Base-by-base conservation (phyloP, 176 grass and related monocot genomes). In the Eragrostis curvula region DNA sequence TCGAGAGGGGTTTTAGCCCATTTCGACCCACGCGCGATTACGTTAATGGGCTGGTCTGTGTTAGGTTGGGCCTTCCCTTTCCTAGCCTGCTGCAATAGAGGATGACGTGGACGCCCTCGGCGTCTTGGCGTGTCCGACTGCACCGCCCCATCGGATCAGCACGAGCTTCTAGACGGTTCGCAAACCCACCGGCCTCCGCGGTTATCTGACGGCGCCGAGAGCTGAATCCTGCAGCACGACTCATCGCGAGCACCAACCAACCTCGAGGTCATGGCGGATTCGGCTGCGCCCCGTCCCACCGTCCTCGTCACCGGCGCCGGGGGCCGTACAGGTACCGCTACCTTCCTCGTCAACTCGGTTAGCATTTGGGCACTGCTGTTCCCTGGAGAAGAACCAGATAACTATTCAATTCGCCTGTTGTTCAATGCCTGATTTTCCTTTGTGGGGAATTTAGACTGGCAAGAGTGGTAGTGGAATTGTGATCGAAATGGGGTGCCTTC, bases 281-380 rank as follows among this genome's bases (percentile, higher is more conserved):
- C 84, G 70, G 70, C 85, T 12, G 63, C 86, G 48, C 52, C 94
- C 41, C 84, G 62, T 8, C 80, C 80, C 46, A 97, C 91, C 53
- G 86, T 97, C 53, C 90, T 97, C 81, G 84, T 97, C 86, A 93
- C 91, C 43, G 88, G 91, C 42, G 88, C 94, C 68, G 73, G 86
- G 28, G 94, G 88, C 25, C 86, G 94, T 63, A 97, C 91, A 87
- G 91, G 88, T 91, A 61, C 4, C 28, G 16, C 40, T 43, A 7
- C 73, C 12, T 30, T 7, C 14, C 52, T 60, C 11, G 12, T 24
- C 27, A 2, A 42, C 7, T 53, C 73, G 12, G n/a, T 59, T 49
- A 21, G 15, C 28, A 32, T 52, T 36, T 32, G 18, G 70, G 47
- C 70, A 7, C 25, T 48, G 9, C 36, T 84, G 74, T 71, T 64